Conservation (phyloP, 2,329 filamentous ascomycete genomes). For the Colletotrichum liriopes region DNA sequence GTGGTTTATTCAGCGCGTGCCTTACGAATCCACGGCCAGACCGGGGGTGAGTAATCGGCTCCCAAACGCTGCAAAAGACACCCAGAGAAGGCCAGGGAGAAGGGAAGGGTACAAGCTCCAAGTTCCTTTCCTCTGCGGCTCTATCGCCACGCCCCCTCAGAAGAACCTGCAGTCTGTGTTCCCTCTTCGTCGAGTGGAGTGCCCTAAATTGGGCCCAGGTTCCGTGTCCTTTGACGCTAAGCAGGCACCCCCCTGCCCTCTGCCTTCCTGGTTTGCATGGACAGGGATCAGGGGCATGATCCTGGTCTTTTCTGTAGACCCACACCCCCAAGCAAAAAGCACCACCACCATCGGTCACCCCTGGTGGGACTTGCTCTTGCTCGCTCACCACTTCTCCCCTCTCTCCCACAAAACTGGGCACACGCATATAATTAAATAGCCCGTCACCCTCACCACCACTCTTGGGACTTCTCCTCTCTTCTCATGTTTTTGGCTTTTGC, state of each 20-base stretch:
- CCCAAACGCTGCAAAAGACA: too few relatives aligned
- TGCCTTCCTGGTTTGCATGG: background rate
- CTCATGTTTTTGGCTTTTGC: constrained; percentile 56
- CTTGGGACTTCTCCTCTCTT: constrained; percentile 43
- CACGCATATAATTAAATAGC: constrained; percentile 36
- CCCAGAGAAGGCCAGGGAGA: background rate
- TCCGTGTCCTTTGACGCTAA: constrained; percentile 10
- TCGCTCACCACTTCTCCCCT: constrained; percentile 19
- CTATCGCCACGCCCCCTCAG: background rate
- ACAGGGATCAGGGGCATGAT: constrained; percentile 14
- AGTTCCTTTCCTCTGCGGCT: background rate
- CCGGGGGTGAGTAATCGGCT: constrained; percentile 32
- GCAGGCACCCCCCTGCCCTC: constrained; percentile 15
- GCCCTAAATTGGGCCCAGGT: constrained; percentile 26
- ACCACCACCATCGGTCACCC: background rate
- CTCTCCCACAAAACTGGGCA: constrained; percentile 37
- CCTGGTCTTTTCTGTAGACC: background rate
- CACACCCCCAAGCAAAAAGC: background rate
- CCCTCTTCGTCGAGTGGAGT: background rate
- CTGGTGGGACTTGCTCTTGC: background rate
- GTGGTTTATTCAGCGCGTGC: background rate
- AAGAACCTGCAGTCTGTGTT: constrained; percentile 18
- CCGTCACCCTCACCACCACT: constrained; percentile 46
- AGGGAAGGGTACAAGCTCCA: background rate
- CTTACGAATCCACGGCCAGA: background rate